Evolutionary conservation across 768 basidiomycete genomes (phyloP).

Genomic region (Suillus weaverae): DNA sequence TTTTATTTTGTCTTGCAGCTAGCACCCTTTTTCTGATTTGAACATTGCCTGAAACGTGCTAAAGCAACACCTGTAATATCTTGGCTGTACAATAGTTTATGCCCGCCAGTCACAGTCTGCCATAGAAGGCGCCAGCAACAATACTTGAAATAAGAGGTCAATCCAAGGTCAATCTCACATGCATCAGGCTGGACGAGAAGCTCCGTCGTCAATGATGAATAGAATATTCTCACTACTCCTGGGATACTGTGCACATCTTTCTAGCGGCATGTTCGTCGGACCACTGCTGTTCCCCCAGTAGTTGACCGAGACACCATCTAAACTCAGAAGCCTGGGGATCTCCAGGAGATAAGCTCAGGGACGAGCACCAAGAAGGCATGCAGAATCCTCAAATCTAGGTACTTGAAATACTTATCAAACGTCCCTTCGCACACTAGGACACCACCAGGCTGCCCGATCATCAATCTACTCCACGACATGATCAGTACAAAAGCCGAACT

Average conservation of each 20-base stretch:
- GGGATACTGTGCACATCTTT: not conserved
- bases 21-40: not conserved
- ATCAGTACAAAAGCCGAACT: not conserved
- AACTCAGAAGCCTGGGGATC: not conserved
- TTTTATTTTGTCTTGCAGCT: not conserved
- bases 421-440: not conserved
- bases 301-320: not conserved
- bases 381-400: not conserved
- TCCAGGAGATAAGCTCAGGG: conserved; percentile 3
- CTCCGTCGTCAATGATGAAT: not conserved
- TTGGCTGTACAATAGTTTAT: not conserved
- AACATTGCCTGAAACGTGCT: not conserved
- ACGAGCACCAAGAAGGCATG: conserved; percentile 1
- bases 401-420: not conserved
- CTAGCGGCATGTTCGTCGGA: not conserved
- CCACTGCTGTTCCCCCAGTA: not conserved
- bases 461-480: conserved; percentile 1
- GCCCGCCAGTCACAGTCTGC: not conserved
- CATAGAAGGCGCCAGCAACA: not conserved
- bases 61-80: not conserved
- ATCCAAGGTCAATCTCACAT: not conserved
- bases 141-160: not conserved
- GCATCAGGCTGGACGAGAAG: not conserved
- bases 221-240: not conserved
- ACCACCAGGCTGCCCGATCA: conserved; percentile 4